Conservation (phyloP, 352 stramenopile genomes). For the Saprolegnia diclina region DNA sequence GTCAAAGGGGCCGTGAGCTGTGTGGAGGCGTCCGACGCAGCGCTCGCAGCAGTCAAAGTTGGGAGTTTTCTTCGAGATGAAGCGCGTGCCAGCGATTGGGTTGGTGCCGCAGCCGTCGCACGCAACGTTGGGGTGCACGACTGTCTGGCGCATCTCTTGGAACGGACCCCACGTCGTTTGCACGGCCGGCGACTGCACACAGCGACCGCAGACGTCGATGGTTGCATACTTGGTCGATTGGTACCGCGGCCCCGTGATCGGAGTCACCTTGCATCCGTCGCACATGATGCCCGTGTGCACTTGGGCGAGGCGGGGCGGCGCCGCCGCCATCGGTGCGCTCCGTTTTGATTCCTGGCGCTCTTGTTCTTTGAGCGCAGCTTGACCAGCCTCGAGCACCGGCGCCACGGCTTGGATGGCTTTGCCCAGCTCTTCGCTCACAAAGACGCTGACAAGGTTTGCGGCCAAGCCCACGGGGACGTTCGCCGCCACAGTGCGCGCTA, state of each 20-base stretch:
- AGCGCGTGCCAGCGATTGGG: background rate
- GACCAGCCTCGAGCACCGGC: background rate
- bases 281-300: background rate
- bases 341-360: background rate
- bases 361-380: background rate
- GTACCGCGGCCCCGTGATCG: background rate
- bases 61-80: background rate
- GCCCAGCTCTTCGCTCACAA: background rate
- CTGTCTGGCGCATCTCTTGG: background rate
- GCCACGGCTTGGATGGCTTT: background rate
- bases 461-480: background rate
- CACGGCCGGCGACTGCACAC: background rate
- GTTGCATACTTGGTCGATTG: background rate
- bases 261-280: background rate
- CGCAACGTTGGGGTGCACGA: background rate
- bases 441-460: background rate
- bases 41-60: background rate
- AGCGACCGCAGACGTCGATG: background rate
- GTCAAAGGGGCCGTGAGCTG: background rate
- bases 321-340: too few species aligned
- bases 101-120: background rate
- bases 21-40: background rate
- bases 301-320: background rate
- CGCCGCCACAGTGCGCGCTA: background rate
- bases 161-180: background rate